Evolutionary conservation across 2,329 filamentous ascomycete genomes (phyloP).

Genomic region (Rugonectria rugulosa): DNA sequence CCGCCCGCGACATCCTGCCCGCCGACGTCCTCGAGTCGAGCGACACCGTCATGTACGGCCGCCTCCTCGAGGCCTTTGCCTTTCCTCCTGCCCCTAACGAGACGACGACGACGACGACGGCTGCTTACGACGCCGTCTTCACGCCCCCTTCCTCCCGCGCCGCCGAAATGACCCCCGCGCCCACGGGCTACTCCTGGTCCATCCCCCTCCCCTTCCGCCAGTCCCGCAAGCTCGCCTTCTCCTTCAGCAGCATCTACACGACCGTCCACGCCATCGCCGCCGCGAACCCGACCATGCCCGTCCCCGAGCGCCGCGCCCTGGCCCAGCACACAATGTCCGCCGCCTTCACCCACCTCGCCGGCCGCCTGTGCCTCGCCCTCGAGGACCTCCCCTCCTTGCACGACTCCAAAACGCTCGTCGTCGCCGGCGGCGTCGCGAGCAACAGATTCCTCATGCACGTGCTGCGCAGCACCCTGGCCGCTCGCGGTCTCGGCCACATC

Average conservation of each 20-base stretch:
- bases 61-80: slow-evolving; percentile 79
- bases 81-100: slow-evolving; percentile 57
- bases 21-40: slow-evolving; percentile 58
- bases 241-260: slow-evolving; percentile 75
- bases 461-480: slow-evolving; percentile 62
- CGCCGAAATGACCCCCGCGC: slow-evolving; percentile 61
- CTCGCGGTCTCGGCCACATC: slow-evolving; percentile 69
- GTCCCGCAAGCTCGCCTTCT: slow-evolving; percentile 68
- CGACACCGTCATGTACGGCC: slow-evolving; percentile 79
- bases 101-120: slow-evolving; percentile 27
- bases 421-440: slow-evolving; percentile 90
- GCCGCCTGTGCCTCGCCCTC: slow-evolving; percentile 75
- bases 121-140: slow-evolving; percentile 57
- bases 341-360: slow-evolving; percentile 86
- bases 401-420: slow-evolving; percentile 71
- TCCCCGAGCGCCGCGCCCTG: slow-evolving; percentile 71
- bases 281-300: slow-evolving; percentile 50
- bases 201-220: slow-evolving; percentile 72
- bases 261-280: slow-evolving; percentile 55
- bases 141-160: slow-evolving; percentile 61
- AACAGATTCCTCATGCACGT: slow-evolving; percentile 82
- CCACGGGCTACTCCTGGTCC: slow-evolving; percentile 63
- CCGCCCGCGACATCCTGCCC: slow-evolving; percentile 79
- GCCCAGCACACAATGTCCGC: slow-evolving; percentile 79
- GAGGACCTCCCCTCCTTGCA: slow-evolving; percentile 40